A percentile compares a stretch with the other conserved stretches of the same genome.
Evolutionary conservation across 768 basidiomycete genomes (phyloP).

Genomic region (Myochromella boudieri): DNA sequence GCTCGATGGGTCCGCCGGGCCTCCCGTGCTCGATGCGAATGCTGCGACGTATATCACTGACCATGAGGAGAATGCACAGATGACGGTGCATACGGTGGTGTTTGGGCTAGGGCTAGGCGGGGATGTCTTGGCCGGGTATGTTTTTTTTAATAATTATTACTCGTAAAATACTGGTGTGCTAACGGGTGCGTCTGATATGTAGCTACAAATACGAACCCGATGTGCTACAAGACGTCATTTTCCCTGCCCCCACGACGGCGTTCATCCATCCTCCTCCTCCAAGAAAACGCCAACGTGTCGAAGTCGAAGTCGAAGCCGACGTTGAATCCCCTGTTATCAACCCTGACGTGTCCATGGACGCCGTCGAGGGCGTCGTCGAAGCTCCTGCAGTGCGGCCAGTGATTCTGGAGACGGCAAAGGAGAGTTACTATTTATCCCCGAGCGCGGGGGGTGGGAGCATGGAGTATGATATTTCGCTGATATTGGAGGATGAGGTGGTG

Average conservation of each 20-base stretch:
- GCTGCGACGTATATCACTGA: slow-evolving; percentile 25
- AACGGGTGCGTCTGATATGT: neutral
- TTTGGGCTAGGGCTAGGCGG: slow-evolving; percentile 42
- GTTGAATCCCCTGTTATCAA: neutral
- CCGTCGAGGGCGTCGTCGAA: slow-evolving; percentile 10
- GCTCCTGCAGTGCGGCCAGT: slow-evolving; percentile 17
- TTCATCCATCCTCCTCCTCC: slow-evolving; percentile 27
- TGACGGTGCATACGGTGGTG: slow-evolving; percentile 46
- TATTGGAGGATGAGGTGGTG: slow-evolving; percentile 27
- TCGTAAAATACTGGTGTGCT: neutral
- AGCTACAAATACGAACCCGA: slow-evolving; percentile 57
- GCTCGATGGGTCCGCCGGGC: neutral
- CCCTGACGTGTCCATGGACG: slow-evolving; percentile 15
- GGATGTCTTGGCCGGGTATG: slow-evolving; percentile 45
- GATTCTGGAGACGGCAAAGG: slow-evolving; percentile 40
- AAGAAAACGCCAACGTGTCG: slow-evolving; percentile 32
- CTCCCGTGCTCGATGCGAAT: slow-evolving; percentile 25
- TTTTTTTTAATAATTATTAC: neutral
- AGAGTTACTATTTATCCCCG: slow-evolving; percentile 38
- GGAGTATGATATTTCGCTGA: slow-evolving; percentile 37
- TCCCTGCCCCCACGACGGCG: slow-evolving; percentile 30
- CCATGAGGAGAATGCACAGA: slow-evolving; percentile 40
- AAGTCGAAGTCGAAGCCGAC: neutral
- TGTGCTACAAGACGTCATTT: slow-evolving; percentile 41
- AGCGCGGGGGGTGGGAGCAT: slow-evolving; percentile 18